These are phyloP conservation scores for Phytophthora pisi DNA, from an alignment of 352 stramenopile species.

Conservation along the genomic window DNA sequence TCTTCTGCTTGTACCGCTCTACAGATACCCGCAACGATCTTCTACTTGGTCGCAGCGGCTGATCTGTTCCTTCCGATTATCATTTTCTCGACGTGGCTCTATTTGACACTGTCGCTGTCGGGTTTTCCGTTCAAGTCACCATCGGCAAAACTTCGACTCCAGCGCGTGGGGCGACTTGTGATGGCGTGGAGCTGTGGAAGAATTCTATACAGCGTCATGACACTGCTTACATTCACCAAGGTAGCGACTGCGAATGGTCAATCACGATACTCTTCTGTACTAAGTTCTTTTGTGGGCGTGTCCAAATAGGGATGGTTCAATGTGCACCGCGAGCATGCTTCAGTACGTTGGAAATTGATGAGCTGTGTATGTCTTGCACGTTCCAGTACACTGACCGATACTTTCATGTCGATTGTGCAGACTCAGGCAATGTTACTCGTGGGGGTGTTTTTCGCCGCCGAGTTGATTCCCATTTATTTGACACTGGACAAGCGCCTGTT, in stretches of 20 bases:
- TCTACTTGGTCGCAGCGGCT: slow-evolving; percentile 83
- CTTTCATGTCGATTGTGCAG: slow-evolving; percentile 28
- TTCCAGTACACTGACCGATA: background rate
- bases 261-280: background rate
- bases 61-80: slow-evolving; percentile 90
- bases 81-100: slow-evolving; percentile 90
- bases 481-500: slow-evolving; percentile 77
- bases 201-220: slow-evolving; percentile 90
- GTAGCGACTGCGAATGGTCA: slow-evolving; percentile 27
- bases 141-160: slow-evolving; percentile 59
- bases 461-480: slow-evolving; percentile 82
- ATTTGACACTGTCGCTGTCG: slow-evolving; percentile 88
- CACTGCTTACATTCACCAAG: slow-evolving; percentile 87
- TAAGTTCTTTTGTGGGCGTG: background rate
- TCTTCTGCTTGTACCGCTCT: background rate
- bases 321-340: slow-evolving; percentile 66
- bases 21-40: slow-evolving; percentile 79
- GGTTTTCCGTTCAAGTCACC: slow-evolving; percentile 87
- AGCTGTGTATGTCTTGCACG: background rate
- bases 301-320: slow-evolving; percentile 81
- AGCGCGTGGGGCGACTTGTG: slow-evolving; percentile 63
- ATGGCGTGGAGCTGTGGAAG: slow-evolving; percentile 86
- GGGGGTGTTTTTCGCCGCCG: slow-evolving; percentile 76
- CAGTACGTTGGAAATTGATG: slow-evolving; percentile 40
- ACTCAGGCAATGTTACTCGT: slow-evolving; percentile 86